Evolutionary conservation across 257 asterid genomes (phyloP), one percentile per base, ranked within the genome.

Genomic region (Anisodus acutangulus): DNA sequence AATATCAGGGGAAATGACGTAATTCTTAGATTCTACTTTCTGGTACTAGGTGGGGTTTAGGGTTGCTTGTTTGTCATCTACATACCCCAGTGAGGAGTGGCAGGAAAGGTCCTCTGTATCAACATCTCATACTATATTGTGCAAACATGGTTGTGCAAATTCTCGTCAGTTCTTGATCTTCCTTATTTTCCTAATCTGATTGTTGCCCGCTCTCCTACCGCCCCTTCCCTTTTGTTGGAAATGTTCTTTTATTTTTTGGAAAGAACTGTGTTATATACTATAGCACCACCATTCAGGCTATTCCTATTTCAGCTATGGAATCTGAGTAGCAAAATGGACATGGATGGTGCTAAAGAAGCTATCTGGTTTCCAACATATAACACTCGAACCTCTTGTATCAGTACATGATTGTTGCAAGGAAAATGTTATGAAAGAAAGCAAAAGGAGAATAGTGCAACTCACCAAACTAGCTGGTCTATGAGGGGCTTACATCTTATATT

Each of bases 1-100:
- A 83, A n/a, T 63, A 45, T 63, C 58, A 62, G 64, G 88, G 60
- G 69, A 67, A 70, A 76, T 51, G 74, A 15, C 45, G 4, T 6
- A 13, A 76, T 13, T 6, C 26, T 76, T 51, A 51, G 81, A 51
- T 76, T 51, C 63, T 76, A 26, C 63, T 76, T 49, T 76, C 43
- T 51, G 13, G 13, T 51, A 53, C 63, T 76, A 15, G 15, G 45
- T 8, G 47, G 26, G 64, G 63, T 31, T 49, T 76, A 51, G 63
- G 79, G 79, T n/a, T 43, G 37, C 79, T 69, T 4, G 58, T 45
- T 16, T 49, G 63, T 76, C 47, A 76, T 76, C 62, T 51, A 51
- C 81, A 51, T 45, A 74, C 15, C 37, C 60, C 47, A 22, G 63
- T 51, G 47, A 49, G 26, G 45, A 76, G 81, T 51, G 62, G 22